A percentile compares a stretch with the other conserved stretches of the same genome.
phyloP scores from a whole-genome alignment of 176 grass and related monocot genomes.

The Alloteropsis semialata region DNA sequence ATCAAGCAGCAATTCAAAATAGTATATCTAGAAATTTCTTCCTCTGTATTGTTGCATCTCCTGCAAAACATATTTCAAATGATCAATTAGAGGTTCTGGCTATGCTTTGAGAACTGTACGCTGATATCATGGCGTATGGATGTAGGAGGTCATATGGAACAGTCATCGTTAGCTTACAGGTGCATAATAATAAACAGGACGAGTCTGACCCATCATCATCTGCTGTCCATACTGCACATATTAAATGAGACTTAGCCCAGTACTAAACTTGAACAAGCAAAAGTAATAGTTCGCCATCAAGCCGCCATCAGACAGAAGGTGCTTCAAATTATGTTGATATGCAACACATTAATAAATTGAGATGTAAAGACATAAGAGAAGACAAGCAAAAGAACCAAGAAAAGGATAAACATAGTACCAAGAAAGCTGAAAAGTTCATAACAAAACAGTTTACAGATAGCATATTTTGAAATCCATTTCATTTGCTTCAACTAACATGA shows the following conservation, averaged over 20 bases:
- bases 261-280: not conserved
- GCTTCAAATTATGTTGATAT: not conserved
- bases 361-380: not conserved
- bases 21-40: slow-evolving; percentile 53
- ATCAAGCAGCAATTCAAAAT: slow-evolving; percentile 25
- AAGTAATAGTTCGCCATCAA: no score
- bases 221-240: slow-evolving; percentile 70
- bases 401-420: not conserved
- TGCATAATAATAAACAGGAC: slow-evolving; percentile 63
- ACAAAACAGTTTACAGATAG: not conserved
- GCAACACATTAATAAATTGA: not conserved
- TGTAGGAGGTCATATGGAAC: not conserved
- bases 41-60: slow-evolving; percentile 61
- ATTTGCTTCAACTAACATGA: not conserved
- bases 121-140: not conserved
- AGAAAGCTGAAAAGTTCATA: no score
- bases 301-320: not conserved
- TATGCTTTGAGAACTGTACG: not conserved
- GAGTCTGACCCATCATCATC: slow-evolving; percentile 59
- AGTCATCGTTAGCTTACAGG: slow-evolving; percentile 40
- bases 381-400: not conserved
- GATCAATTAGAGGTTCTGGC: not conserved
- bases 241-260: not conserved
- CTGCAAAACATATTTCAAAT: slow-evolving; percentile 12
- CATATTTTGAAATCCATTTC: not conserved